Conservation (phyloP, 176 grass and related monocot species). For the Eragrostis nindensis region DNA sequence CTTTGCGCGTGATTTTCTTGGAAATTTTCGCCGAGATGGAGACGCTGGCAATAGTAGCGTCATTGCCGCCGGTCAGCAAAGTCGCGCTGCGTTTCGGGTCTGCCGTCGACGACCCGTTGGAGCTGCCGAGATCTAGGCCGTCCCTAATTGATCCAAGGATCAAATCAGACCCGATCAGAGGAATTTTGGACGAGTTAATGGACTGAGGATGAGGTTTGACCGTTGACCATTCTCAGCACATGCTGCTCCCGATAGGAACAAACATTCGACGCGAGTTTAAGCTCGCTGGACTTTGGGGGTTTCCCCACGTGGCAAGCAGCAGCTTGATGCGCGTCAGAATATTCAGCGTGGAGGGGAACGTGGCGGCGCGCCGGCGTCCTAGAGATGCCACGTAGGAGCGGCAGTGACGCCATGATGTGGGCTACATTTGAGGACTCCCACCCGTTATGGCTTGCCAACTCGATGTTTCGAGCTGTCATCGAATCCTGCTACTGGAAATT, state of each 20-base stretch:
- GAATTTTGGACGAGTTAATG: no score
- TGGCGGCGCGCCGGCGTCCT: background rate
- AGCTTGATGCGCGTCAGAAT: no score
- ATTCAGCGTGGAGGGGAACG: background rate
- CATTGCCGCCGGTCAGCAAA: background rate
- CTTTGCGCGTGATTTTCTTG: conserved; percentile 4
- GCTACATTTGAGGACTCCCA: no score
- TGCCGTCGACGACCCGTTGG: no score
- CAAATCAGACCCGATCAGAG: no score
- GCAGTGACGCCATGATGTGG: background rate
- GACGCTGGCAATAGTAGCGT: background rate
- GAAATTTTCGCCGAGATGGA: background rate
- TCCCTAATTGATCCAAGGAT: background rate
- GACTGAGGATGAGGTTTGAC: no score
- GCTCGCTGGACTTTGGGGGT: no score
- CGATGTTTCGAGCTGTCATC: background rate
- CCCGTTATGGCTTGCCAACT: background rate
- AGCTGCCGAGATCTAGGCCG: background rate
- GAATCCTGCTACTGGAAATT: background rate
- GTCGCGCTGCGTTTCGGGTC: background rate
- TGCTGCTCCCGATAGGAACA: background rate
- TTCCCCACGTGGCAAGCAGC: background rate
- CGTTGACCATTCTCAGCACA: no score
- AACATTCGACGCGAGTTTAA: background rate
- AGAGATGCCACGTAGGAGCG: background rate